Conservation (phyloP, 2,329 filamentous ascomycete genomes). For the Claviceps paspali region DNA sequence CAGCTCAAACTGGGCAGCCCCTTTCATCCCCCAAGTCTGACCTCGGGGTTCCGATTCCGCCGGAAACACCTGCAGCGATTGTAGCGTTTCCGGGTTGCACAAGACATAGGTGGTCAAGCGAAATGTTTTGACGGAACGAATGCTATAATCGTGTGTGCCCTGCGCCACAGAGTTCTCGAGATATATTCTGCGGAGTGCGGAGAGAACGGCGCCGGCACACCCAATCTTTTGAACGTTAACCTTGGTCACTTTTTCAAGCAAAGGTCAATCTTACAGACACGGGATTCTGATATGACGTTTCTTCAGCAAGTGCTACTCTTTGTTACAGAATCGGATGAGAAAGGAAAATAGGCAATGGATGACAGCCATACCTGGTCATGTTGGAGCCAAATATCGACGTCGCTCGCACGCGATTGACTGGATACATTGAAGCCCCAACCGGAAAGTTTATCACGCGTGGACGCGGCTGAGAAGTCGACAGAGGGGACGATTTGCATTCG, state of each 20-base stretch:
- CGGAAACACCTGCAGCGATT: constrained; percentile 72
- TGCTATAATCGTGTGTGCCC: not conserved
- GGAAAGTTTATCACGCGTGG: constrained; percentile 1
- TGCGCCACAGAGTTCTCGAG: constrained; percentile 14
- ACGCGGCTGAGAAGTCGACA: constrained; percentile 3
- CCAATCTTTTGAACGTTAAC: constrained; percentile 40
- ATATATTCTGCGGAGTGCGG: constrained; percentile 52
- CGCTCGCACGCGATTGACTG: not conserved
- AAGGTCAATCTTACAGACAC: constrained; percentile 37
- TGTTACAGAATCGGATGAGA: constrained; percentile 19
- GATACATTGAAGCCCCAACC: not conserved
- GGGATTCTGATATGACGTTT: constrained; percentile 53
- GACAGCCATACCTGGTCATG: not conserved
- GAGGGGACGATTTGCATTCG: constrained; percentile 1
- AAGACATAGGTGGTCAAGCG: constrained; percentile 54
- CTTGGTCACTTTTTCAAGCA: not conserved
- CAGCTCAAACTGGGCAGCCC: constrained; percentile 43
- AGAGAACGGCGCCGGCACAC: constrained; percentile 77
- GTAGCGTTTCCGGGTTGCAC: constrained; percentile 63
- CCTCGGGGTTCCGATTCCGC: constrained; percentile 71
- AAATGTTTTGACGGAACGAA: constrained; percentile 42
- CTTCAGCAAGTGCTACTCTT: too few species aligned
- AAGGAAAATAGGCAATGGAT: not conserved
- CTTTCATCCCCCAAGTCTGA: constrained; percentile 48
- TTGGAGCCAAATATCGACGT: not conserved